phyloP scores from a whole-genome alignment of 2,329 filamentous ascomycete species.

The Penicillium sp. region DNA sequence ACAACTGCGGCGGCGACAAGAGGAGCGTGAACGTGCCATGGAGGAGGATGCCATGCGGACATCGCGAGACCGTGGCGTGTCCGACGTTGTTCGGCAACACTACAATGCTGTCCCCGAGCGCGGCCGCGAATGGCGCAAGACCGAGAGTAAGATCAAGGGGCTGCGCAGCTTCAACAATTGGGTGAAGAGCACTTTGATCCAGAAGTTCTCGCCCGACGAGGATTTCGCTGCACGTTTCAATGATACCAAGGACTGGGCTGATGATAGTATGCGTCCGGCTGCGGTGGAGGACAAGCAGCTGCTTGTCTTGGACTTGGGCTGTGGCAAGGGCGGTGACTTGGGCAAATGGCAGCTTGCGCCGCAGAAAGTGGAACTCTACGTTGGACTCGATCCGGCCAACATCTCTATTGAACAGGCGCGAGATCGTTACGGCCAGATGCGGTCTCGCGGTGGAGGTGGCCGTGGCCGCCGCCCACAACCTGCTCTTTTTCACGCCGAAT shows the following conservation, averaged over 20 bases:
- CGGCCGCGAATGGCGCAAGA: constrained; percentile 91
- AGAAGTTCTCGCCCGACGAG: constrained; percentile 88
- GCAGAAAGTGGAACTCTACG: constrained; percentile 88
- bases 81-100: constrained; percentile 87
- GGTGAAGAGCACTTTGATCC: constrained; percentile 96
- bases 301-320: constrained; percentile 89
- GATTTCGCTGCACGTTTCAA: constrained; percentile 61
- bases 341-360: constrained; percentile 95
- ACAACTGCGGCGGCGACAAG: constrained; percentile 44
- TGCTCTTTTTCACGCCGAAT: constrained; percentile 78
- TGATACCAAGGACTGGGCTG: constrained; percentile 49
- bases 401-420: constrained; percentile 88
- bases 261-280: constrained; percentile 35
- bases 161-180: constrained; percentile 96
- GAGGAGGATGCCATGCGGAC: constrained; percentile 39
- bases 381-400: constrained; percentile 90
- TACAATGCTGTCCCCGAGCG: constrained; percentile 96
- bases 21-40: constrained; percentile 46
- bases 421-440: constrained; percentile 78
- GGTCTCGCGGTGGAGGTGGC: constrained; percentile 56
- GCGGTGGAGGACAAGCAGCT: constrained; percentile 57
- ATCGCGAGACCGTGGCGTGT: constrained; percentile 59
- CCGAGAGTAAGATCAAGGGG: constrained; percentile 92
- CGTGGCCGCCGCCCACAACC: constrained; percentile 55
- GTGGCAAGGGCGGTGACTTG: constrained; percentile 93